Conservation (phyloP, 768 basidiomycete species). For the Tricholoma matsutake region DNA sequence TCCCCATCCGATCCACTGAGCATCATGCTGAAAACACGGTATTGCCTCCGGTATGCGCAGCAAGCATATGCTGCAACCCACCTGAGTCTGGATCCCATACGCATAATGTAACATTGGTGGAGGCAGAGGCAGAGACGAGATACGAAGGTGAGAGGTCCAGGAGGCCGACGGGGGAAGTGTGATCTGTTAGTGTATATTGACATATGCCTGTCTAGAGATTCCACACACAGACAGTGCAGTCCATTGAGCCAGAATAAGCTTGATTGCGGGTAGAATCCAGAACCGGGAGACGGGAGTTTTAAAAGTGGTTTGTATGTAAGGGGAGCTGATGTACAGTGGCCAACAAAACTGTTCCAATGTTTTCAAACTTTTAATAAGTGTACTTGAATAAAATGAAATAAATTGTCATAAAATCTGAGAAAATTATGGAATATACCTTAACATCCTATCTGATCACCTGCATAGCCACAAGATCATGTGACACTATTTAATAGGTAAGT, state of each 20-base stretch:
- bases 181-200: slow-evolving; percentile 79
- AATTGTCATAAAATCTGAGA: no score
- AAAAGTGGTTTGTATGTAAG: not conserved
- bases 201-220: slow-evolving; percentile 79
- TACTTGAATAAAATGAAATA: no score
- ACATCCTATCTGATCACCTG: no score
- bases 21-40: slow-evolving; percentile 98
- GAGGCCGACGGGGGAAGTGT: slow-evolving; percentile 92
- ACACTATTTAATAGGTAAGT: no score
- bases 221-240: slow-evolving; percentile 96
- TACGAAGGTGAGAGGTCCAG: slow-evolving; percentile 85
- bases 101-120: slow-evolving; percentile 92
- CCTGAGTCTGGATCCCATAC: slow-evolving; percentile 92
- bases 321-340: slow-evolving; percentile 40
- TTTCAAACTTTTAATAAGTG: no score
- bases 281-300: slow-evolving; percentile 34
- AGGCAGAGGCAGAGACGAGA: slow-evolving; percentile 93
- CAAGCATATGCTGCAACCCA: slow-evolving; percentile 74
- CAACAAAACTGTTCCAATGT: no score
- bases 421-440: no score
- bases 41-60: slow-evolving; percentile 96
- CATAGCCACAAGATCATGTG: no score
- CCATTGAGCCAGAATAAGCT: slow-evolving; percentile 97
- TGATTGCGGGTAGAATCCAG: slow-evolving; percentile 85
- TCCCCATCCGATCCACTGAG: slow-evolving; percentile 94